Percentiles rank a stretch among this genome's conserved stretches.
Conservation (phyloP, 495 filamentous ascomycete genomes). For the Xylaria curta region DNA sequence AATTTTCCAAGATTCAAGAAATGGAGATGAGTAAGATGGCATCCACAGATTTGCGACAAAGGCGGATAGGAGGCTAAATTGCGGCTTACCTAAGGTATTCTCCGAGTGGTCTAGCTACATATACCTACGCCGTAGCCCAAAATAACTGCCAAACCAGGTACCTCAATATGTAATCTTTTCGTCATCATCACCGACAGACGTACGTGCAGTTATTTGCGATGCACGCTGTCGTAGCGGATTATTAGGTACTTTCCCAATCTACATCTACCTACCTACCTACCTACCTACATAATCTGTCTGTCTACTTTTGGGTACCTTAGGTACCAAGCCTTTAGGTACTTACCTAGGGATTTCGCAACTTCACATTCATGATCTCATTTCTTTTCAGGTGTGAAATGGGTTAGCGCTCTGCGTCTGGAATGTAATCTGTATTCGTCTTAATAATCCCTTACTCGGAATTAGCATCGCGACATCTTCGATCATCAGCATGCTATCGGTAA, state of each 20-base stretch:
- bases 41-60: background rate
- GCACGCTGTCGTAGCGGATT: background rate
- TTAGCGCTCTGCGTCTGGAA: background rate
- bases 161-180: no score
- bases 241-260: no score
- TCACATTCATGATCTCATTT: background rate
- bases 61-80: constrained; percentile 6
- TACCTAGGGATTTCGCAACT: background rate
- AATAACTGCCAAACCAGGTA: background rate
- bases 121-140: background rate
- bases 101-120: background rate
- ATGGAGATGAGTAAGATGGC: constrained; percentile 12
- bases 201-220: no score
- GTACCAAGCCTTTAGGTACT: no score
- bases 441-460: background rate
- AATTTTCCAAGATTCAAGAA: background rate
- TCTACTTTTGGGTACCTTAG: background rate
- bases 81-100: constrained; percentile 16
- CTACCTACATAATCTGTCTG: no score
- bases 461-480: background rate
- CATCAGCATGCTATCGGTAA: background rate
- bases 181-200: no score
- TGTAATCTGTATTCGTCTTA: background rate
- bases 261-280: no score
- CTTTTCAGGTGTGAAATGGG: background rate